phyloP scores from a whole-genome alignment of 108 stramenopile species.

The Pseudonitzschia delicatissima region DNA sequence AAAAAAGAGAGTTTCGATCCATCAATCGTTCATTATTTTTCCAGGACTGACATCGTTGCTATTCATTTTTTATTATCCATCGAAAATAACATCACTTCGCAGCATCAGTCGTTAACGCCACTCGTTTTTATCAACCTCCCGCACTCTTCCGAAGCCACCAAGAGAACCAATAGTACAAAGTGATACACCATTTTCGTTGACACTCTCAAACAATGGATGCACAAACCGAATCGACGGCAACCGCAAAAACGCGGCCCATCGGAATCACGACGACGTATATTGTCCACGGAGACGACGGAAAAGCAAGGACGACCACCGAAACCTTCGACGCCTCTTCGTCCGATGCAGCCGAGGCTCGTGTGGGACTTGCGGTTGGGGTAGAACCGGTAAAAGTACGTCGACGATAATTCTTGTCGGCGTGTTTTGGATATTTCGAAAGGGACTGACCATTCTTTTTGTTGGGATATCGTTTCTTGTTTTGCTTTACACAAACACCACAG shows the following conservation, averaged over 20 bases:
- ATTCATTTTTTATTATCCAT: no score
- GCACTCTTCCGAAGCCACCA: no score
- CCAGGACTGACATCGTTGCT: no score
- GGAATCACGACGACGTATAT: neutral
- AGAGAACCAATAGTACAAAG: neutral
- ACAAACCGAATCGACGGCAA: neutral
- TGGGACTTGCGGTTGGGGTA: neutral
- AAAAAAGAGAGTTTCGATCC: no score
- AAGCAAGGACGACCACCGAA: neutral
- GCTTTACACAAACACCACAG: slow-evolving; percentile 15
- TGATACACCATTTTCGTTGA: neutral
- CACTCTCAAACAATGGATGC: neutral
- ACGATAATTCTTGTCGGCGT: no score
- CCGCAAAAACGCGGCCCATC: neutral
- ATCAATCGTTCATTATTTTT: no score
- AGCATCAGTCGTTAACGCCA: no score
- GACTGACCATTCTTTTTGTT: no score
- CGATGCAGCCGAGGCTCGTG: neutral
- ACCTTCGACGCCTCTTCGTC: neutral
- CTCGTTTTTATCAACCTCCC: no score
- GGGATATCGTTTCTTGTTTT: neutral
- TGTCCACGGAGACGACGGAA: neutral
- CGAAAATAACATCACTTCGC: no score
- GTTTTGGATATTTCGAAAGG: no score
- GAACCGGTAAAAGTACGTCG: slow-evolving; percentile 2